phyloP scores from a whole-genome alignment of 768 basidiomycete genomes.

The Mycena venus region DNA sequence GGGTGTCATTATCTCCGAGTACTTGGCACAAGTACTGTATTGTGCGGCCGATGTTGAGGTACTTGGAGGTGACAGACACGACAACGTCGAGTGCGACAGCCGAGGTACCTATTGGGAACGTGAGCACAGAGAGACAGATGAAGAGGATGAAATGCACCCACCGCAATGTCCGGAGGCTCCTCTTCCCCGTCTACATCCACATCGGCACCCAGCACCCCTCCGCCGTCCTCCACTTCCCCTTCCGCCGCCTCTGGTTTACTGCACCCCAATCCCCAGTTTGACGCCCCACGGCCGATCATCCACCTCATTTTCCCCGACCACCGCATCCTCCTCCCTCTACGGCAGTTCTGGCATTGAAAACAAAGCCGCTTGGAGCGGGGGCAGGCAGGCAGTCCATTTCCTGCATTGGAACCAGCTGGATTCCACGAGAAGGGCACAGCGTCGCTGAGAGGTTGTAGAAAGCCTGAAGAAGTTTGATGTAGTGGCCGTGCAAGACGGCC shows the following conservation, averaged over 20 bases:
- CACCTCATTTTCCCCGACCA: conserved; percentile 57
- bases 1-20: conserved; percentile 81
- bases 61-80: conserved; percentile 82
- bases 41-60: conserved; percentile 88
- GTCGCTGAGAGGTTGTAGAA: no score
- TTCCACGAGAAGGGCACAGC: no score
- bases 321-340: conserved; percentile 53
- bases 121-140: neutral
- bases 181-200: neutral
- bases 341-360: conserved; percentile 52
- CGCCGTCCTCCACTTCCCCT: conserved; percentile 16
- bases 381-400: no score
- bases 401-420: no score
- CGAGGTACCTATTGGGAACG: conserved; percentile 68
- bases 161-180: conserved; percentile 56
- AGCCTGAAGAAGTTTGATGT: no score
- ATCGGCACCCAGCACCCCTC: neutral
- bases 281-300: conserved; percentile 75
- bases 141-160: conserved; percentile 67
- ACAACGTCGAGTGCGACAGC: conserved; percentile 83
- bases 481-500: no score
- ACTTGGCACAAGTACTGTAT: conserved; percentile 83
- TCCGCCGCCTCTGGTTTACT: conserved; percentile 8
- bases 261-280: conserved; percentile 28
- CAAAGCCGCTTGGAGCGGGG: conserved; percentile 23